Base-by-base conservation (phyloP, 352 stramenopile genomes). In the Globisporangium cystogenes region DNA sequence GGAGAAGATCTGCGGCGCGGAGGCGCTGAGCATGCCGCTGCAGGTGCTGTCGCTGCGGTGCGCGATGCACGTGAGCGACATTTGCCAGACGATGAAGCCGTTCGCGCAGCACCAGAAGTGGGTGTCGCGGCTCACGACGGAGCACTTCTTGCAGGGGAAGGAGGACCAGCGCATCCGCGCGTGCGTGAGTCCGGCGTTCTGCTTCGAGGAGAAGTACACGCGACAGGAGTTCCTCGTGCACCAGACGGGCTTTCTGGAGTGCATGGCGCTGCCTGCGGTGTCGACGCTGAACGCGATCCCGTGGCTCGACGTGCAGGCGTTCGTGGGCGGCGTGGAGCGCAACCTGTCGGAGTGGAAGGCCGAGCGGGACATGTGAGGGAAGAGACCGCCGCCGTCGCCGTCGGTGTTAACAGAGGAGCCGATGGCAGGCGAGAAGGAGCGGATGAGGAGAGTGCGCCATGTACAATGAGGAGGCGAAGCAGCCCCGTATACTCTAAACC, bases 11-110 rank as follows among this genome's bases (percentile, higher is more conserved):
- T 37, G 21, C n/a, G 44, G 49, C 6, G 47, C 62, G 15, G 44
- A 57, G 0, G 64, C 78, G 18, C 48, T 90, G 18, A 63, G 75
- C 1, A 57, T 83, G 50, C 58, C 59, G 27, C 62, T 87, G 39
- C 77, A 89, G 49, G 57, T 79, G 7, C 57, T 78, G 14, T 69
- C 67, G 31, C 51, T 90, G 37, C 74, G 79, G 15, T 81, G 75
- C 40, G 75, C 75, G n/a, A 82, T 90, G 73, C 82, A 93, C 51
- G 79, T 87, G 53, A 87, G 79, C 53, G 82, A 93, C 55, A 86
- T 93, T 40, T 84, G 77, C 46, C 82, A 93, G 63, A 90, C 79
- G 21, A 90, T 86, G 73, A 93, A 93, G 66, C 79, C 82, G 40
- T 90, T 89, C 41, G 52, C 31, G 15, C 77, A 86, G 55, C 82